Evolutionary conservation across 2,329 filamentous ascomycete genomes (phyloP).

Genomic region (Macrophomina phaseolina): DNA sequence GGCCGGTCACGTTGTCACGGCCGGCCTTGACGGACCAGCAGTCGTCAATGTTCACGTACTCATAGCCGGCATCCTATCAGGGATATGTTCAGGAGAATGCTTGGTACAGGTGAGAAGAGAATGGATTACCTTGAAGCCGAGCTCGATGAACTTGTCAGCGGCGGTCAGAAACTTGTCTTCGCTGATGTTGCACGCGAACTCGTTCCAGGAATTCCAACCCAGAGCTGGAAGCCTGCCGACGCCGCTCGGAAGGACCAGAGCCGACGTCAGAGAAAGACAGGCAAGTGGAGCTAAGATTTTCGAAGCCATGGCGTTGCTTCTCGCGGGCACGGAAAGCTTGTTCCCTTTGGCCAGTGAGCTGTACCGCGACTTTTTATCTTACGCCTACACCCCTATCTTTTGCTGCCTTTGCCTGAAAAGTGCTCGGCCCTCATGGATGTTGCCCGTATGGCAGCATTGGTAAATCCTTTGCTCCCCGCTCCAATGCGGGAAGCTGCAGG

Average conservation of each 20-base stretch:
- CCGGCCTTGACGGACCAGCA: constrained; percentile 60
- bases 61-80: constrained; percentile 56
- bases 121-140: constrained; percentile 50
- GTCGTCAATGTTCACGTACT: constrained; percentile 67
- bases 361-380: background rate
- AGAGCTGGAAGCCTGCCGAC: constrained; percentile 34
- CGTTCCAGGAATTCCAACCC: constrained; percentile 61
- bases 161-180: constrained; percentile 57
- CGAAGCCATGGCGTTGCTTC: background rate
- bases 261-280: constrained; percentile 11
- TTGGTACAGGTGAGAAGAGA: background rate
- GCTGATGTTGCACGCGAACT: constrained; percentile 58
- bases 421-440: background rate
- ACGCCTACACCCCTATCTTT: background rate
- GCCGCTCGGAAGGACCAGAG: constrained; percentile 28
- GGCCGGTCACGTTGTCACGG: constrained; percentile 52
- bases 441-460: background rate
- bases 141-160: constrained; percentile 55
- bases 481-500: background rate
- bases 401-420: background rate
- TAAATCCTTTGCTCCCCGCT: background rate
- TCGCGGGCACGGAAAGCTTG: background rate
- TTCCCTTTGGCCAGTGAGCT: background rate
- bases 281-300: background rate
- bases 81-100: background rate